Conservation (phyloP, 2,329 filamentous ascomycete genomes). For the Microcyclosporella mali region DNA sequence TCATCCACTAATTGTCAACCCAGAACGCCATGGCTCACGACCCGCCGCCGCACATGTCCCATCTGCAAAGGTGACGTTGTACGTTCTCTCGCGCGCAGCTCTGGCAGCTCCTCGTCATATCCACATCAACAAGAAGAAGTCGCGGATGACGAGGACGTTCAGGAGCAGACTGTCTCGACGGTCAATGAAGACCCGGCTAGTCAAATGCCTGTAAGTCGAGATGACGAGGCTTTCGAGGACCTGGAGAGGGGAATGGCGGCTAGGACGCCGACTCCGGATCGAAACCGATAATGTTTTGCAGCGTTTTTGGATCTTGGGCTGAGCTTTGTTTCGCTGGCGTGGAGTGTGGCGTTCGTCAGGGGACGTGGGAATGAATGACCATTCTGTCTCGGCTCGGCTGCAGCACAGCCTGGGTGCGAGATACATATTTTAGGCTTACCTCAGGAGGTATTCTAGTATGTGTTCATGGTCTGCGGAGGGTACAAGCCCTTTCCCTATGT, state of each 20-base stretch:
- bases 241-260: conserved; percentile 27
- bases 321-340: too few relatives aligned
- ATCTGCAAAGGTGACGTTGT: conserved; percentile 99
- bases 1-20: neutral
- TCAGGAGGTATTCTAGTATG: too few relatives aligned
- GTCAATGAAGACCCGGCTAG: conserved; percentile 30
- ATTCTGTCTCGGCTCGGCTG: too few relatives aligned
- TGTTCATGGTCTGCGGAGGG: too few relatives aligned
- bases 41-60: conserved; percentile 89
- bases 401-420: too few relatives aligned
- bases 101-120: conserved; percentile 14
- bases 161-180: conserved; percentile 28
- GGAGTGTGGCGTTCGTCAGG: too few relatives aligned
- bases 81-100: conserved; percentile 34
- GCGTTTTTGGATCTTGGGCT: neutral
- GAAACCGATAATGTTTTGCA: conserved; percentile 8
- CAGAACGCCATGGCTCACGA: conserved; percentile 95
- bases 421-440: too few relatives aligned
- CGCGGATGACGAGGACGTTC: conserved; percentile 27
- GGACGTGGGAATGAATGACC: too few relatives aligned
- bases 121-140: conserved; percentile 16
- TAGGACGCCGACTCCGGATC: conserved; percentile 10
- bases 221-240: conserved; percentile 32
- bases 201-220: conserved; percentile 27
- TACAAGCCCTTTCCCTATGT: too few relatives aligned